Conservation (phyloP, 225 moss, liverwort and hornwort species). For the Bryum argenteum region DNA sequence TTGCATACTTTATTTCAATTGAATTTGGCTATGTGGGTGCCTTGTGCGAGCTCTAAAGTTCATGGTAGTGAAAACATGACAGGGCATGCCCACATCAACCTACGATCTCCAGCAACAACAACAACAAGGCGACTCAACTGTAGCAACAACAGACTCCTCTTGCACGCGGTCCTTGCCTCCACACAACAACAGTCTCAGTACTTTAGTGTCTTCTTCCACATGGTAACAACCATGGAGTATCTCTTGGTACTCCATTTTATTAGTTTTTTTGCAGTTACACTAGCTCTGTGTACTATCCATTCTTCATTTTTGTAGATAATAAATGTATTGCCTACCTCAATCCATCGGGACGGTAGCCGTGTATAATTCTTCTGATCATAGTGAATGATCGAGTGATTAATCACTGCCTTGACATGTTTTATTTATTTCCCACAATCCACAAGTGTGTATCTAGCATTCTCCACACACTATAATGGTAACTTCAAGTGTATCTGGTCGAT, state of each 20-base stretch:
- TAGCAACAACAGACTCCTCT: constrained; percentile 19
- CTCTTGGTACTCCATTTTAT: constrained; percentile 17
- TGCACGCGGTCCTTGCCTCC: constrained; percentile 35
- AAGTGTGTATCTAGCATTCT: too few relatives aligned
- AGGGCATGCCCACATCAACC: constrained; percentile 29
- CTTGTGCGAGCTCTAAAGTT: constrained; percentile 5
- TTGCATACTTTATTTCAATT: neutral
- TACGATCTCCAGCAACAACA: constrained; percentile 50
- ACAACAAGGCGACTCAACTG: constrained; percentile 36
- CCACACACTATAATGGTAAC: too few relatives aligned
- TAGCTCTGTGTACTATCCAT: constrained; percentile 10
- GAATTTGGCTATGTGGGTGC: too few relatives aligned
- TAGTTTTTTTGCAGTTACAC: neutral
- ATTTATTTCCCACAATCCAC: too few relatives aligned
- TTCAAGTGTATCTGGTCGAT: too few relatives aligned
- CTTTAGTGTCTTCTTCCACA: constrained; percentile 43
- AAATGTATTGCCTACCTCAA: constrained; percentile 9
- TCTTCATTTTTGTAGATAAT: constrained; percentile 28
- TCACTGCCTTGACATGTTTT: too few relatives aligned
- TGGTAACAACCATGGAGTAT: constrained; percentile 33
- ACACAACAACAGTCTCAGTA: neutral
- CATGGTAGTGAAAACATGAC: constrained; percentile 20
- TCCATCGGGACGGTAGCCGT: constrained; percentile 10
- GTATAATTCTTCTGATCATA: constrained; percentile 22
- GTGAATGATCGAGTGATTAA: too few relatives aligned